phyloP scores from a whole-genome alignment of 2,329 filamentous ascomycete genomes.

The Venturia asperata region DNA sequence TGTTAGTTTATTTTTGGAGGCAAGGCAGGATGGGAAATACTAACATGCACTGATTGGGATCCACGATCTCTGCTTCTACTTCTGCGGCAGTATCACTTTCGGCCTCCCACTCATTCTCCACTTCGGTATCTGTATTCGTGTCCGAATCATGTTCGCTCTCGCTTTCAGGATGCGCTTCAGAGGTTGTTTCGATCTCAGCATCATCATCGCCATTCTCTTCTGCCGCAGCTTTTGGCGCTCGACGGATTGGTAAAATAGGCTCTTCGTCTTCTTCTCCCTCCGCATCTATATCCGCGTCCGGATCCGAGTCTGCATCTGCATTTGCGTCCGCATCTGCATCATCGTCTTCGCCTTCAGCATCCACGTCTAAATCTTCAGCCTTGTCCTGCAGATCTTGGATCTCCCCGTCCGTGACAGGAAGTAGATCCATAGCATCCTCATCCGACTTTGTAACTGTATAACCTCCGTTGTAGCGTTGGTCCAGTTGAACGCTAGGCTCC shows the following conservation, averaged over 20 bases:
- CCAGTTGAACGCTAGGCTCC: constrained; percentile 32
- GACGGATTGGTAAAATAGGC: constrained; percentile 24
- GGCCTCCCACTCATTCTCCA: constrained; percentile 48
- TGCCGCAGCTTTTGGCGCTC: constrained; percentile 26
- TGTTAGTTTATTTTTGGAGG: constrained; percentile 3
- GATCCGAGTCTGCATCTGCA: constrained; percentile 33
- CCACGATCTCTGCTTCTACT: constrained; percentile 47
- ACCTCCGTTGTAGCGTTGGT: constrained; percentile 23
- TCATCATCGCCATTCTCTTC: constrained; percentile 33
- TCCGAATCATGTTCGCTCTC: constrained; percentile 33
- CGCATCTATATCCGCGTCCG: constrained; percentile 35
- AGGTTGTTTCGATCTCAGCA: constrained; percentile 29
- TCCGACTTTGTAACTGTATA: constrained; percentile 19
- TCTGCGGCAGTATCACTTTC: constrained; percentile 50
- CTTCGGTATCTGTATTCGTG: constrained; percentile 46
- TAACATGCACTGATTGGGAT: constrained; percentile 59
- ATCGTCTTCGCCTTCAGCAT: constrained; percentile 30
- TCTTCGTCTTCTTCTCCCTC: constrained; percentile 42
- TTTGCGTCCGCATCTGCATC: constrained; percentile 46
- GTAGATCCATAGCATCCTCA: constrained; percentile 31
- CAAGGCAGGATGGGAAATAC: constrained; percentile 27
- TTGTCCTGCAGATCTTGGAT: constrained; percentile 19
- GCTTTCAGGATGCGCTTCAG: constrained; percentile 29
- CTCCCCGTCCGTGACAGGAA: constrained; percentile 19
- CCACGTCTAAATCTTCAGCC: constrained; percentile 29